Base-by-base conservation (phyloP, 441 rosid genomes). In the Gossypium gossypioides region DNA sequence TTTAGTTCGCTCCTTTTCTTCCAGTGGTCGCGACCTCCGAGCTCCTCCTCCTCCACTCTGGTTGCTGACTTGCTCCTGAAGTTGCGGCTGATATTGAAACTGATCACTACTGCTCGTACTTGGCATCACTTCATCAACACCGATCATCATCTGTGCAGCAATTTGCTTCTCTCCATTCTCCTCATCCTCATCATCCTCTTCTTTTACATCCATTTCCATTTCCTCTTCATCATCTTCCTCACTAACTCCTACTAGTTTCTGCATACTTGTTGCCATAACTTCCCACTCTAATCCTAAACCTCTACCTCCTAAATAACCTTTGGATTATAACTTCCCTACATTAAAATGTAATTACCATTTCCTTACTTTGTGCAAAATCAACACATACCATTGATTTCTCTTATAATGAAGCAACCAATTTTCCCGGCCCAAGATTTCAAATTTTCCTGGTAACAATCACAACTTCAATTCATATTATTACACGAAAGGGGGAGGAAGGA, bases 1-100 rank as follows among this genome's bases (percentile, higher is more conserved):
- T 87, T 96, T 96, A 0, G 99, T 96, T 77, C 98, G 85, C 83
- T 96, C 99, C 80, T 96, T 96, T 77, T 96, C 99, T 84, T 93
- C 99, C 5, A 86, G 57, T 21, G 97, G 99, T 69, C 97, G 86
- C 63, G 89, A 82, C 80, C 96, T 93, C 48, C 97, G 91, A 68
- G 79, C 74, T 59, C 88, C 92, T 67, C 85, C 92, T 79, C 85
- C 92, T 79, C 91, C 92, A 63, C 91, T 92, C 3, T 93, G 90
- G 65, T 86, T 88, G 61, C 92, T 79, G 50, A 80, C 87, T 82
- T 91, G 96, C 60, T 91, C 99, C 64, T 92, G 91, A 80, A 87
- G 76, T 63, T 87, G 87, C 69, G 83, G 90, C 57, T 84, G 86
- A 81, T 82, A 81, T 71, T 84, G 85, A 79, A 88, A 87, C 78